Evolutionary conservation across 2,329 filamentous ascomycete species (phyloP), one percentile per base, ranked within the genome.

Genomic region (Fusarium goolgardi): DNA sequence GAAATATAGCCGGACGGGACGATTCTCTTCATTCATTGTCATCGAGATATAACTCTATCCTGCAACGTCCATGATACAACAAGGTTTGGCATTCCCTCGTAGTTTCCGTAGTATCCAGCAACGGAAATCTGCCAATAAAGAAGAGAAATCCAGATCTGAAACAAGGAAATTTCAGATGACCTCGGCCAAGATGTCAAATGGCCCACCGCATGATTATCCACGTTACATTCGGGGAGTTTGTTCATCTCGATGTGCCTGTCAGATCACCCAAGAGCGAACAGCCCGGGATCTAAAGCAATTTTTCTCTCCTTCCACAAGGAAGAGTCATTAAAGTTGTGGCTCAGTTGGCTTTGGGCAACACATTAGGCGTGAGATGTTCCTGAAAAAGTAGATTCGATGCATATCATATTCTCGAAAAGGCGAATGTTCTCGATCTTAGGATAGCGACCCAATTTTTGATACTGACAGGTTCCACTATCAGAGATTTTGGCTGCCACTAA

Each of bases 401-500:
- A 21, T 10, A 63, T 63, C 59, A 27, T 5, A 27, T 11, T 15
- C 34, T 63, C 18, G 12, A 58, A 51, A 57, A 4, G 51, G 39
- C 21, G 18, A 50, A 20, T 21, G 9, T 34, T 12, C 23, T 55
- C 34, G 44, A 65, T 58, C 40, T 52, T 0, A 6, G 41, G 52
- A 58, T 61, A 29, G 15, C 5, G 43, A 32, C 34, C 62, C 44
- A 37, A 9, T 58, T 46, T 65, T 25, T 21, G 27, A 16, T 27
- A 13, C 25, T 55, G 34, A 43, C 29, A 44, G 55, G 39, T 39
- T 47, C 63, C 63, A 59, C 44, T n/a, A 6, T 37, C 27, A 55
- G n/a, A 55, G 40, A 41, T 41, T 49, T 61, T 51, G 27, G 25
- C 9, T 11, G 27, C 32, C n/a, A 27, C 16, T 40, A 34, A 25